A percentile compares a stretch with the other conserved stretches of the same genome.
These are phyloP conservation scores for Cylindricascospora bacillispora DNA, from an alignment of 1,139 yeast genomes.

Conservation along the genomic window DNA sequence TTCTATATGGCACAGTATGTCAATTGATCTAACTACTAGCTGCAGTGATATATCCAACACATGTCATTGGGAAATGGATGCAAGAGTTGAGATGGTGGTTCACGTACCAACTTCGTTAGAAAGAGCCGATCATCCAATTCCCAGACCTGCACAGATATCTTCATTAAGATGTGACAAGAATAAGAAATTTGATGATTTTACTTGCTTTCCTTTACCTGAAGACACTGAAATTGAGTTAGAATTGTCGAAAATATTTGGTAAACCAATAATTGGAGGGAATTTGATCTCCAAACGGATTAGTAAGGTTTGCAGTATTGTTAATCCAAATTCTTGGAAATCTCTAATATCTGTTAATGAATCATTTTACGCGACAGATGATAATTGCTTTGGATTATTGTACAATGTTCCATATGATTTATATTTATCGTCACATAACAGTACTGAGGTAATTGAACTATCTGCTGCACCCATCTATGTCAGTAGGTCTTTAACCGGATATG, in stretches of 20 bases:
- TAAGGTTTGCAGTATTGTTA: constrained; percentile 34
- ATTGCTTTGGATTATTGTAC: constrained; percentile 29
- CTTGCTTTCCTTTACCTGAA: constrained; percentile 68
- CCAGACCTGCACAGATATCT: constrained; percentile 62
- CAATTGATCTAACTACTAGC: constrained; percentile 63
- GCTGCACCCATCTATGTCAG: constrained; percentile 63
- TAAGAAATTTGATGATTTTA: constrained; percentile 46
- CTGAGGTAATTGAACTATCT: constrained; percentile 27
- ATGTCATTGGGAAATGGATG: constrained; percentile 50
- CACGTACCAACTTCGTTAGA: constrained; percentile 59
- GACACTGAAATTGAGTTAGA: constrained; percentile 40
- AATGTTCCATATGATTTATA: constrained; percentile 30
- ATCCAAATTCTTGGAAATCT: constrained; percentile 34
- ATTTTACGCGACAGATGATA: constrained; percentile 22
- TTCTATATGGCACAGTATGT: constrained; percentile 89
- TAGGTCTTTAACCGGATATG: constrained; percentile 82
- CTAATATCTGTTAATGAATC: constrained; percentile 21
- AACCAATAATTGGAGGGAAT: constrained; percentile 50
- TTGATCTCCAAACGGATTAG: constrained; percentile 34
- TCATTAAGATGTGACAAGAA: constrained; percentile 57
- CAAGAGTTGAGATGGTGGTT: constrained; percentile 60
- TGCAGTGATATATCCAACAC: constrained; percentile 28
- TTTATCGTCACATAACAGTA: constrained; percentile 30
- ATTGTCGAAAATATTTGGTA: constrained; percentile 58
- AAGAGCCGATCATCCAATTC: constrained; percentile 57